Base-by-base conservation (phyloP, 805 yeast genomes). In the Barnettozyma salicaria region DNA sequence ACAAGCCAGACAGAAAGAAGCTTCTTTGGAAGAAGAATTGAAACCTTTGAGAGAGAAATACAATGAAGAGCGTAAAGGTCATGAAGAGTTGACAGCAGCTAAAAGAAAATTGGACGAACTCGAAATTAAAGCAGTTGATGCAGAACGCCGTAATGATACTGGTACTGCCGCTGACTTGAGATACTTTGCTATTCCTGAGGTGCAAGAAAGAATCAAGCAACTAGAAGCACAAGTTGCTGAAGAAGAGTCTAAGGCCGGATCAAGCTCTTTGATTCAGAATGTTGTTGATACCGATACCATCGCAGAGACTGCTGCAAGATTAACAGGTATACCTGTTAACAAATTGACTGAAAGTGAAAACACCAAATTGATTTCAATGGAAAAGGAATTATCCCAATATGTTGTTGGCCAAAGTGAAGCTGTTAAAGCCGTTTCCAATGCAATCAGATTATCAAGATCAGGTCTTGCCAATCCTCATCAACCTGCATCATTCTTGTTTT, bases 391-490 rank as follows among this genome's bases (percentile, higher is more conserved):
- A 42, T 69, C 95, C 16, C 63, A 75, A 11, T 79, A 75, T 41
- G 98, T 92, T 49, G 96, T 92, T 48, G 98, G 98, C 27, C 98
- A 92, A 66, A 69, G 81, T 43, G 96, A 86, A 44, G 98, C 98
- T 1, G 95, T 92, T 42, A 87, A 82, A 60, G 96, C 97, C 2
- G 98, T 92, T 28, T 76, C 97, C 8, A 90, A 92, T 59, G 95
- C 97, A 5, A 85, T 92, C 38, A 77, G 98, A 63, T 72, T 92
- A 52, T 78, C 86, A 13, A 77, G 98, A 59, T 89, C 97, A 9
- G 98, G 98, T 16, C 72, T 92, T 47, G 84, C 96, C 18, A 92
- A 92, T 60, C 98, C 98, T 37, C 76, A 88, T 61, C 96, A 94
- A 49, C 98, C 98, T 6, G 87, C 97, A 1, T 85, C 96, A 11